These are phyloP conservation scores for Hemileia vastatrix DNA, from an alignment of 1,284 basidiomycete genomes.

Conservation along the genomic window DNA sequence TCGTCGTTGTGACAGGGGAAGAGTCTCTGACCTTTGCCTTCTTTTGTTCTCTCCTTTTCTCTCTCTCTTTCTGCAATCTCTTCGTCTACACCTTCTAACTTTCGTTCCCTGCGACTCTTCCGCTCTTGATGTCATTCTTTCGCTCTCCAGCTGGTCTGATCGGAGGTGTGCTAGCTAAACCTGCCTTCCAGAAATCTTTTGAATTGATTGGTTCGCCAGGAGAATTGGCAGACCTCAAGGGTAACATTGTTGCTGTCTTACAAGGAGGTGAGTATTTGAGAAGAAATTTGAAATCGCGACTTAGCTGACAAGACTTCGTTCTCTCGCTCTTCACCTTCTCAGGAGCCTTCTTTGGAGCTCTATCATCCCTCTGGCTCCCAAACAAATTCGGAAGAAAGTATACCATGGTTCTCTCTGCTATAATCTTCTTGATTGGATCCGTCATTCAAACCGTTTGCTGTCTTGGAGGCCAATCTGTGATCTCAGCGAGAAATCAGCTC, in stretches of 20 bases:
- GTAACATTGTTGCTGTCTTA: slow-evolving; percentile 38
- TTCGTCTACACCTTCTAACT: too few relatives aligned
- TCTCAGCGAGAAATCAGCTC: slow-evolving; percentile 31
- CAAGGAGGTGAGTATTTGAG: slow-evolving; percentile 28
- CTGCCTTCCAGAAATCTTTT: too few relatives aligned
- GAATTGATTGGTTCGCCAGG: too few relatives aligned
- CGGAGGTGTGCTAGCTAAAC: too few relatives aligned
- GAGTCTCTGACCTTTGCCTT: too few relatives aligned
- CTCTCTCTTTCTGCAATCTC: too few relatives aligned
- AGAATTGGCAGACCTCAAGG: slow-evolving; percentile 32
- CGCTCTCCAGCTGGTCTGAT: too few relatives aligned
- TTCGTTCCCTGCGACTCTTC: too few relatives aligned
- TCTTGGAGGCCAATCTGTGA: slow-evolving; percentile 28
- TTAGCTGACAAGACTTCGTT: neutral
- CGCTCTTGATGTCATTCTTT: too few relatives aligned
- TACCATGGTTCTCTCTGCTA: slow-evolving; percentile 33
- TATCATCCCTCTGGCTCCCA: slow-evolving; percentile 34
- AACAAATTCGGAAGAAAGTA: slow-evolving; percentile 34
- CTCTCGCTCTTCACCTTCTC: neutral
- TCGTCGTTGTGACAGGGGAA: too few relatives aligned
- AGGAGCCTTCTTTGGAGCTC: slow-evolving; percentile 36
- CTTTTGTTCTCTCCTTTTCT: too few relatives aligned
- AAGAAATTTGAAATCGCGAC: neutral
- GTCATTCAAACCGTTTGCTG: slow-evolving; percentile 34
- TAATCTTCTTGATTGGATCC: slow-evolving; percentile 37